These are phyloP conservation scores for Hordeum pubiflorum DNA, from an alignment of 202 grass and related monocot species.

Conservation along the genomic window DNA sequence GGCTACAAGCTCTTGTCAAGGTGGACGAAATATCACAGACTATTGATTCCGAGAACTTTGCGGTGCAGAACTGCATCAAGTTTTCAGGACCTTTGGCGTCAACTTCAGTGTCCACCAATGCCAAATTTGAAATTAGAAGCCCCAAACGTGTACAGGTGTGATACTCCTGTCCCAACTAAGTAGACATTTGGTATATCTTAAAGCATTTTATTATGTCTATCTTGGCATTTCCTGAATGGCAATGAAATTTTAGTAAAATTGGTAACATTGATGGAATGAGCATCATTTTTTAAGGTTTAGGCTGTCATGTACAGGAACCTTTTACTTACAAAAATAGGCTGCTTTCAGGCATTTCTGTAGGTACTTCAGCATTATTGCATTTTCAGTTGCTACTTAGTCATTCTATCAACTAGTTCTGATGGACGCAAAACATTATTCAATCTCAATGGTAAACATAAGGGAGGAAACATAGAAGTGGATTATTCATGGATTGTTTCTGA, in stretches of 20 bases:
- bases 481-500: background rate
- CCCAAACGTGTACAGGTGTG: conserved; percentile 91
- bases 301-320: background rate
- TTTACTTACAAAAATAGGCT: background rate
- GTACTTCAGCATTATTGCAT: background rate
- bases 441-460: background rate
- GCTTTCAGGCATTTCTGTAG: background rate
- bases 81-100: conserved; percentile 80
- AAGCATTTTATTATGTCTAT: conserved; percentile 5
- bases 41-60: conserved; percentile 81
- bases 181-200: background rate
- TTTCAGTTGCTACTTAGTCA: background rate
- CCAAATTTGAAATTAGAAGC: conserved; percentile 93
- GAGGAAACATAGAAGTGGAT: background rate
- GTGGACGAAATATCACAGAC: conserved; percentile 94
- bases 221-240: background rate
- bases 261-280: background rate
- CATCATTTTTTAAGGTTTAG: background rate
- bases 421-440: background rate
- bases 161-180: background rate
- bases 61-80: conserved; percentile 87
- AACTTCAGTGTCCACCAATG: conserved; percentile 70
- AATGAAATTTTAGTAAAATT: conserved; percentile 3
- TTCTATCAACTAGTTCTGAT: background rate
- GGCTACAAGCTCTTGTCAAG: conserved; percentile 73